Conservation (phyloP, 805 yeast species). For the Cyberlindnera petersonii region DNA sequence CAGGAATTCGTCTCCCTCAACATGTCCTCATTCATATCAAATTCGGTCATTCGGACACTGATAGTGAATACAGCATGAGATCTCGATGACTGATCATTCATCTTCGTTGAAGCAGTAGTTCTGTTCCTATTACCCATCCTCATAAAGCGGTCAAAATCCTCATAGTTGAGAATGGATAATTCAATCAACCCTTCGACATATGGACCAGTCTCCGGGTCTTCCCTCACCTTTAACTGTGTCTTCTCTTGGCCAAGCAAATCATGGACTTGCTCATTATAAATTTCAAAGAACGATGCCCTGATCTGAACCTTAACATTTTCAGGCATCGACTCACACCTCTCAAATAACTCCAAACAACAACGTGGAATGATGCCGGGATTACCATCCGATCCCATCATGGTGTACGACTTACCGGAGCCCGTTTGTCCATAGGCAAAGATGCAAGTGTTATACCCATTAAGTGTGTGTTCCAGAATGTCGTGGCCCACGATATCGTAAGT, state of each 20-base stretch:
- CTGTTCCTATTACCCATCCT: slow-evolving; percentile 50
- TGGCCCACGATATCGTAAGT: slow-evolving; percentile 55
- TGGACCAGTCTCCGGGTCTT: slow-evolving; percentile 62
- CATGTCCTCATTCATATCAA: slow-evolving; percentile 34
- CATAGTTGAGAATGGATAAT: slow-evolving; percentile 42
- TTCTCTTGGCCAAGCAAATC: slow-evolving; percentile 44
- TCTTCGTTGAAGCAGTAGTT: slow-evolving; percentile 67
- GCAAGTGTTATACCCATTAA: slow-evolving; percentile 70
- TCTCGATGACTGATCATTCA: slow-evolving; percentile 71
- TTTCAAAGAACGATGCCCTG: slow-evolving; percentile 62
- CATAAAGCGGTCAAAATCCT: slow-evolving; percentile 46
- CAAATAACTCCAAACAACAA: slow-evolving; percentile 51
- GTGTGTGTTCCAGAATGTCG: slow-evolving; percentile 55
- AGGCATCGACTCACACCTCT: slow-evolving; percentile 32
- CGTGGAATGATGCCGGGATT: slow-evolving; percentile 63
- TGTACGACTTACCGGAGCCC: slow-evolving; percentile 78
- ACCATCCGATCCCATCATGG: slow-evolving; percentile 61
- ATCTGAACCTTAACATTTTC: slow-evolving; percentile 38
- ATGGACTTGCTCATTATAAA: slow-evolving; percentile 72
- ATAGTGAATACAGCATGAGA: slow-evolving; percentile 79
- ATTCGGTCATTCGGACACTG: slow-evolving; percentile 54
- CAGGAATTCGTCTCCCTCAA: slow-evolving; percentile 52
- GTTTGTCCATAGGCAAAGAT: slow-evolving; percentile 82
- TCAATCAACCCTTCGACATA: slow-evolving; percentile 67
- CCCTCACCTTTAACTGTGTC: slow-evolving; percentile 46